Percentiles rank a stretch among this genome's conserved stretches.
phyloP scores from a whole-genome alignment of 1,284 basidiomycete genomes.

The Paramarasmius palmivorus region DNA sequence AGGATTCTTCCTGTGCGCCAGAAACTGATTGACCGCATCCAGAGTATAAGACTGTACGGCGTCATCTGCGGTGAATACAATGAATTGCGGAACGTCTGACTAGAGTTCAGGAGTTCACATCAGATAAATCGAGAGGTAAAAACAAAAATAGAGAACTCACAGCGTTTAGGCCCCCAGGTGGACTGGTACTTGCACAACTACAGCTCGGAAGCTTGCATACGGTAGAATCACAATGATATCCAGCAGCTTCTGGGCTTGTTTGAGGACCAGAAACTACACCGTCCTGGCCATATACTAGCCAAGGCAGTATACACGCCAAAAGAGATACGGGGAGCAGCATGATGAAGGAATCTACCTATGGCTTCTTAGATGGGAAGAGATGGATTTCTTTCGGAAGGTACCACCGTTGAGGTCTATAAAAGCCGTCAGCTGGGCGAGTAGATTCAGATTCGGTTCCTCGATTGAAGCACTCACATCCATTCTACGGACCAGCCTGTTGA shows the following conservation, averaged over 20 bases:
- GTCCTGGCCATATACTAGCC: conserved; percentile 45
- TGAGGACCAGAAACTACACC: conserved; percentile 49
- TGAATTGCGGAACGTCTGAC: conserved; percentile 69
- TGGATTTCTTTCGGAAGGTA: too few species aligned
- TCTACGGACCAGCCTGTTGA: too few species aligned
- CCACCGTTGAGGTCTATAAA: too few species aligned
- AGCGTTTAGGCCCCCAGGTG: conserved; percentile 67
- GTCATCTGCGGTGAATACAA: conserved; percentile 74
- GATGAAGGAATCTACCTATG: too few species aligned
- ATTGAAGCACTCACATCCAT: too few species aligned
- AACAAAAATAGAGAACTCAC: conserved; percentile 38
- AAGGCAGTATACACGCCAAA: background rate
- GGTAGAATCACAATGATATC: conserved; percentile 68
- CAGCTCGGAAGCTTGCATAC: conserved; percentile 71
- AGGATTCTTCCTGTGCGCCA: conserved; percentile 77
- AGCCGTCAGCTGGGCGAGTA: too few species aligned
- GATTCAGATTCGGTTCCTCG: too few species aligned
- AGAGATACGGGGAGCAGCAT: too few species aligned
- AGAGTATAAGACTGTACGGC: conserved; percentile 76
- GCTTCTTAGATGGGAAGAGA: too few species aligned
- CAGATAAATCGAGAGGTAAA: conserved; percentile 9
- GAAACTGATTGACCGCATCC: conserved; percentile 72
- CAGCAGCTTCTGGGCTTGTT: conserved; percentile 49
- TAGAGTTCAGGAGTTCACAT: conserved; percentile 23
- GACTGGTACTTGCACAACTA: conserved; percentile 70